Percentiles rank a stretch among this genome's conserved stretches.
These are phyloP conservation scores for Lecanicillium sp. DNA, from an alignment of 2,329 filamentous ascomycete species.

Conservation along the genomic window DNA sequence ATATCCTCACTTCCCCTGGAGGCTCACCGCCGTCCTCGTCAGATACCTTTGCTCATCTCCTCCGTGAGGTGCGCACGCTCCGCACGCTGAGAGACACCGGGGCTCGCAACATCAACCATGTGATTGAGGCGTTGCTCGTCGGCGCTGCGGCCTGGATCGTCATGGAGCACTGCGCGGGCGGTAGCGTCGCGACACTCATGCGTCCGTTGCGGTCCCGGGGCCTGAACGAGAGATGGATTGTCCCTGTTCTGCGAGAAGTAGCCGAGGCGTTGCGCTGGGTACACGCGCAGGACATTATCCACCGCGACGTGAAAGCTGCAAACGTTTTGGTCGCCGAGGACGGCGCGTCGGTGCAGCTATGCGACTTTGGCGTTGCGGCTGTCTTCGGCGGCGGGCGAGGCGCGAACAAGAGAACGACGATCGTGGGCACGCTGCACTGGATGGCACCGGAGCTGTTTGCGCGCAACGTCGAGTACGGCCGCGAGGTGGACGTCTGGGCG, in stretches of 20 bases:
- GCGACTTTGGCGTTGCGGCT: constrained; percentile 63
- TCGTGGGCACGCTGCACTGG: constrained; percentile 63
- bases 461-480: constrained; percentile 47
- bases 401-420: constrained; percentile 54
- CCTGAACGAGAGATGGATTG: constrained; percentile 45
- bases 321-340: constrained; percentile 61
- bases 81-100: constrained; percentile 55
- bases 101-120: constrained; percentile 59
- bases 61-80: constrained; percentile 48
- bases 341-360: constrained; percentile 54
- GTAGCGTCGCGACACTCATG: constrained; percentile 55
- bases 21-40: too few species aligned
- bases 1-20: constrained; percentile 53
- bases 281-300: constrained; percentile 45
- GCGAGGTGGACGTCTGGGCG: constrained; percentile 61
- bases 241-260: constrained; percentile 45
- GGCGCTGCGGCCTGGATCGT: constrained; percentile 63
- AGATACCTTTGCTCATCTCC: constrained; percentile 46
- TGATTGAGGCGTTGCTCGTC: constrained; percentile 58
- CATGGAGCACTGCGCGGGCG: constrained; percentile 62
- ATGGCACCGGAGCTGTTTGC: constrained; percentile 60
- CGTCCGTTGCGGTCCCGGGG: constrained; percentile 42
- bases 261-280: constrained; percentile 44
- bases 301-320: constrained; percentile 50
- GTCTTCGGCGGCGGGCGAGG: constrained; percentile 55